phyloP scores from a whole-genome alignment of 441 rosid genomes.

The Brassica balearica region DNA sequence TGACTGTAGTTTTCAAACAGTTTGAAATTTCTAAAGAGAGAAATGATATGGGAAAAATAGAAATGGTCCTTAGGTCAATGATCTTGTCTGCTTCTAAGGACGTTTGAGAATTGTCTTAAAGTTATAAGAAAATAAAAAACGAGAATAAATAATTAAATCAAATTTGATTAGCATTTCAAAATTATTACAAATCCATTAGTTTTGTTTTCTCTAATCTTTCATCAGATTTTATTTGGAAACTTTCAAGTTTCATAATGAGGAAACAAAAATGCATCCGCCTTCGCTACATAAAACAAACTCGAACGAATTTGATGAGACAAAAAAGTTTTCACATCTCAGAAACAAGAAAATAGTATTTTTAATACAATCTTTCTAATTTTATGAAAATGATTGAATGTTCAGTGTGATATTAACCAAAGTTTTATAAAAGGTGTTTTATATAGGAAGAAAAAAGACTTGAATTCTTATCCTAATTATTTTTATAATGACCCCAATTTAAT shows the following conservation, averaged over 20 bases:
- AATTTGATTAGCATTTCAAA: background rate
- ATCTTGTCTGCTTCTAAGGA: slow-evolving; percentile 38
- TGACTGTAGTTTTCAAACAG: slow-evolving; percentile 1
- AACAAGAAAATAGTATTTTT: background rate
- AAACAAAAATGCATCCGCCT: background rate
- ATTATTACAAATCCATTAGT: background rate
- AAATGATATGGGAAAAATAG: slow-evolving; percentile 14
- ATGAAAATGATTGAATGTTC: no score
- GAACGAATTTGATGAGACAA: background rate
- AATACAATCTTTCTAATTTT: background rate
- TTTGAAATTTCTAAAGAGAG: slow-evolving; percentile 35
- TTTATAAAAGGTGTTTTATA: background rate
- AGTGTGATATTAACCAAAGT: background rate
- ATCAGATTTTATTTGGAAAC: no score
- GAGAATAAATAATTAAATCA: background rate
- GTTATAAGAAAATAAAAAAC: background rate
- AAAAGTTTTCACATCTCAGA: background rate
- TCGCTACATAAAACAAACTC: background rate
- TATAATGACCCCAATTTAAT: background rate
- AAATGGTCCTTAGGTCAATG: slow-evolving; percentile 38
- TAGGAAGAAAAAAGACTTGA: background rate
- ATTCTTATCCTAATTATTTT: background rate
- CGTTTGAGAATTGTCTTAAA: slow-evolving; percentile 24
- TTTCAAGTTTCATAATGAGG: no score
- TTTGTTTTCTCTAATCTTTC: background rate